Evolutionary conservation across 768 basidiomycete species (phyloP).

Genomic region (Termitomyces eurrhizus): DNA sequence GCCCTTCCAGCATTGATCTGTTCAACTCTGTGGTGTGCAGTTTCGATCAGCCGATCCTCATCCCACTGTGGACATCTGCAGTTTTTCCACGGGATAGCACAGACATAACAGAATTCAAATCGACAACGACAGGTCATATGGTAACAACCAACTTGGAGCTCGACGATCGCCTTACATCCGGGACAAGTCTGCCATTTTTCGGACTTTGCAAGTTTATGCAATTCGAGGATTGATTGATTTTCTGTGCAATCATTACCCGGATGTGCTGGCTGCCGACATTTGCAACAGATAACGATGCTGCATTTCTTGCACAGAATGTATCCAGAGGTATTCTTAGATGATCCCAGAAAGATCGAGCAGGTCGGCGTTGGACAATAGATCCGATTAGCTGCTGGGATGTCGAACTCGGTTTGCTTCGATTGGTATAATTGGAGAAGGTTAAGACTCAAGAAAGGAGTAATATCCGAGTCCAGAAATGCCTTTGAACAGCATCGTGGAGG

Average conservation of each 20-base stretch:
- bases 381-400: slow-evolving; percentile 13
- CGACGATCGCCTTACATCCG: slow-evolving; percentile 50
- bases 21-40: slow-evolving; percentile 34
- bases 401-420: slow-evolving; percentile 14
- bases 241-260: slow-evolving; percentile 34
- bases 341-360: slow-evolving; percentile 41
- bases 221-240: slow-evolving; percentile 36
- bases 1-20: slow-evolving; percentile 21
- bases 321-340: slow-evolving; percentile 13
- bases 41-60: slow-evolving; percentile 35
- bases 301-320: slow-evolving; percentile 40
- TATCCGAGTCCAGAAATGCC: slow-evolving; percentile 19
- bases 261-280: slow-evolving; percentile 49
- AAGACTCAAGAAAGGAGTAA: slow-evolving; percentile 6
- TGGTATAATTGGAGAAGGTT: slow-evolving; percentile 4
- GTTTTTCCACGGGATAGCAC: slow-evolving; percentile 57
- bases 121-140: slow-evolving; percentile 63
- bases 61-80: slow-evolving; percentile 67
- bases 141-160: slow-evolving; percentile 54
- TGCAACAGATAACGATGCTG: slow-evolving; percentile 33
- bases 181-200: slow-evolving; percentile 64
- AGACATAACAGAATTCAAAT: slow-evolving; percentile 62
- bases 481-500: slow-evolving; percentile 39
- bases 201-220: slow-evolving; percentile 40
- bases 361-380: slow-evolving; percentile 27